phyloP scores from a whole-genome alignment of 2,329 filamentous ascomycete species.

The Hypoxylon sp. region DNA sequence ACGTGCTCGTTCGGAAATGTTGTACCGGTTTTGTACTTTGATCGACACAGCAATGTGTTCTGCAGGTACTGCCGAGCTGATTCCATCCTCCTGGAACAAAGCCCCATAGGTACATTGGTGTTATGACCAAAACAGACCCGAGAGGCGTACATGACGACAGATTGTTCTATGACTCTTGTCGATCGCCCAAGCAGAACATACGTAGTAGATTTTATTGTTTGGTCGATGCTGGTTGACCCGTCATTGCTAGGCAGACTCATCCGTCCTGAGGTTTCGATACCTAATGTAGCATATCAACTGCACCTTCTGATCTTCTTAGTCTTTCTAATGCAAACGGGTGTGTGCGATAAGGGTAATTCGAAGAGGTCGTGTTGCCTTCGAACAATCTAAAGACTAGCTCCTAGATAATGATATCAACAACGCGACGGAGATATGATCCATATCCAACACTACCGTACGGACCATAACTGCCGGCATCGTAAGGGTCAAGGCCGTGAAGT shows the following conservation, averaged over 20 bases:
- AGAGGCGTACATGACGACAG: slow-evolving; percentile 24
- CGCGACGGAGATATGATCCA: slow-evolving; percentile 17
- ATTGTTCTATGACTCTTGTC: slow-evolving; percentile 15
- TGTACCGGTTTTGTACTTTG: slow-evolving; percentile 10
- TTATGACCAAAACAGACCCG: slow-evolving; percentile 15
- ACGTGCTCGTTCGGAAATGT: slow-evolving; percentile 13
- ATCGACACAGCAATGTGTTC: slow-evolving; percentile 34
- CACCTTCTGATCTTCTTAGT: slow-evolving; percentile 12
- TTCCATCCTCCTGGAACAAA: slow-evolving; percentile 35
- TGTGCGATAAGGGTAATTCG: slow-evolving; percentile 16
- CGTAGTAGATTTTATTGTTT: slow-evolving; percentile 5
- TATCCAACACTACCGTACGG: slow-evolving; percentile 4
- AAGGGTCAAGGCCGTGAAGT: slow-evolving; percentile 26
- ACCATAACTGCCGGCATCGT: slow-evolving; percentile 34
- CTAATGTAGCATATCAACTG: slow-evolving; percentile 9
- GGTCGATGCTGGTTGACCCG: slow-evolving; percentile 19
- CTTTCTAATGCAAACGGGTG: slow-evolving; percentile 14
- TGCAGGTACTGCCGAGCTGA: slow-evolving; percentile 42
- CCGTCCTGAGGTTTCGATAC: slow-evolving; percentile 15
- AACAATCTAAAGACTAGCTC: slow-evolving; percentile 19
- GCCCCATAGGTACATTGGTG: slow-evolving; percentile 6
- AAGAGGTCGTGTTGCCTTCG: slow-evolving; percentile 15
- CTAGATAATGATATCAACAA: slow-evolving; percentile 31
- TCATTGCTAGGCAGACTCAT: slow-evolving; percentile 3
- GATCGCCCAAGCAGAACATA: slow-evolving; percentile 12